Conservation (phyloP, 2,329 filamentous ascomycete genomes). For the Claviceps fusiformis region DNA sequence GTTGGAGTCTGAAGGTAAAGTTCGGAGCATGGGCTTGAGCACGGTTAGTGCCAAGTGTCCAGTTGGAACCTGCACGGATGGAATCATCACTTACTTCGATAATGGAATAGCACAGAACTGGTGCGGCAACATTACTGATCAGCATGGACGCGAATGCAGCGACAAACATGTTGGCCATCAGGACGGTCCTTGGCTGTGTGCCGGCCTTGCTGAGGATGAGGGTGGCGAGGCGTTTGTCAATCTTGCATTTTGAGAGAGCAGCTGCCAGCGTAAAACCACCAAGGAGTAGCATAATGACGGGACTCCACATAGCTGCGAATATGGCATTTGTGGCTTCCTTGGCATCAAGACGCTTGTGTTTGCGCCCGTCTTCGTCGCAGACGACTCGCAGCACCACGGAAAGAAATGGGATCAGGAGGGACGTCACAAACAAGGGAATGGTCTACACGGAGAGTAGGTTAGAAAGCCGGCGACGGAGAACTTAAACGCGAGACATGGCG, state of each 20-base stretch:
- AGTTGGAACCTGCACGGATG: not conserved
- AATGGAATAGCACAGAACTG: constrained; percentile 93
- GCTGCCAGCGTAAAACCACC: constrained; percentile 94
- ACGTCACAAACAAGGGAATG: constrained; percentile 93
- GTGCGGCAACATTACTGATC: constrained; percentile 95
- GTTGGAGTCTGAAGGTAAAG: constrained; percentile 73
- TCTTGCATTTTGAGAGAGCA: constrained; percentile 90
- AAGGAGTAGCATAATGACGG: constrained; percentile 94
- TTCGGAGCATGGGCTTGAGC: constrained; percentile 73
- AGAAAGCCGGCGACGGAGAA: not conserved
- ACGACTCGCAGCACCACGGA: constrained; percentile 79
- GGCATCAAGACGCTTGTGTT: constrained; percentile 56
- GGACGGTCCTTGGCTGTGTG: constrained; percentile 73
- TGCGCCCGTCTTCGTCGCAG: constrained; percentile 47
- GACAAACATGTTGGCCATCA: constrained; percentile 97
- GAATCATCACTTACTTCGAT: constrained; percentile 55
- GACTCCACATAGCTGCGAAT: constrained; percentile 96
- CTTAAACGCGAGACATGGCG: not conserved
- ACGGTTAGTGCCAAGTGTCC: not conserved
- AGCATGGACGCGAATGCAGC: constrained; percentile 97
- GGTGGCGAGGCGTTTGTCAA: constrained; percentile 93
- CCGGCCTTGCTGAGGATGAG: constrained; percentile 94
- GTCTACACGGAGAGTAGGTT: constrained; percentile 37
- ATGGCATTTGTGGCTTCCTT: constrained; percentile 73
- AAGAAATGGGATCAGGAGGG: constrained; percentile 83